Conservation (phyloP, 169 alveolate genomes). For the Theileria luwenshuni region DNA sequence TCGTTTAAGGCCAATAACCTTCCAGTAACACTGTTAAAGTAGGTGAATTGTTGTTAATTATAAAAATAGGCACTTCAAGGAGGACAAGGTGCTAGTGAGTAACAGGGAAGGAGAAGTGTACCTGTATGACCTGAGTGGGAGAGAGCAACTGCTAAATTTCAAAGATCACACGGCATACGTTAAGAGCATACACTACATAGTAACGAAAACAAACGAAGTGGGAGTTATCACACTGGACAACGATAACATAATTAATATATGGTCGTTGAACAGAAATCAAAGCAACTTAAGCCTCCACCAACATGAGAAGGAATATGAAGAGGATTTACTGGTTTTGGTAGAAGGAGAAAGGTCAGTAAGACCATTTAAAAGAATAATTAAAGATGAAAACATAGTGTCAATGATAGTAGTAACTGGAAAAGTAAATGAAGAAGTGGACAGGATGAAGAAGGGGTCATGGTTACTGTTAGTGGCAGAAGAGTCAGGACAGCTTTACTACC, state of each 20-base stretch:
- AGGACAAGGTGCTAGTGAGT: conserved; percentile 3
- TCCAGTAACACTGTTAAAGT: conserved; percentile 32
- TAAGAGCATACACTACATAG: conserved; percentile 34
- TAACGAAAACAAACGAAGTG: conserved; percentile 32
- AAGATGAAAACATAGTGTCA: conserved; percentile 32
- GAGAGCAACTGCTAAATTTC: conserved; percentile 41
- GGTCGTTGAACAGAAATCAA: conserved; percentile 35
- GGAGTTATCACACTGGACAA: conserved; percentile 54
- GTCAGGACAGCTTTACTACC: conserved; percentile 35
- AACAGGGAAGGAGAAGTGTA: conserved; percentile 36
- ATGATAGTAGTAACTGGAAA: conserved; percentile 29
- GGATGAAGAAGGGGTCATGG: conserved; percentile 45
- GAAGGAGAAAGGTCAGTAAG: neutral
- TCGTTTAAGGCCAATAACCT: conserved; percentile 40
- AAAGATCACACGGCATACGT: conserved; percentile 63
- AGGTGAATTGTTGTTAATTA: neutral
- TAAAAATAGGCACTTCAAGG: conserved; percentile 2
- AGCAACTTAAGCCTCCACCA: conserved; percentile 16
- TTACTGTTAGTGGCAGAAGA: conserved; percentile 45
- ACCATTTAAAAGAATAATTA: conserved; percentile 56
- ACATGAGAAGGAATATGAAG: conserved; percentile 14
- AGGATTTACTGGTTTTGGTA: neutral
- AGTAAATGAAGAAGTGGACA: neutral
- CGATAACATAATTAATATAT: conserved; percentile 46
- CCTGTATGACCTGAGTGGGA: conserved; percentile 37